These are phyloP conservation scores for Usnea hakonensis DNA, from an alignment of 495 filamentous ascomycete species.

Conservation along the genomic window DNA sequence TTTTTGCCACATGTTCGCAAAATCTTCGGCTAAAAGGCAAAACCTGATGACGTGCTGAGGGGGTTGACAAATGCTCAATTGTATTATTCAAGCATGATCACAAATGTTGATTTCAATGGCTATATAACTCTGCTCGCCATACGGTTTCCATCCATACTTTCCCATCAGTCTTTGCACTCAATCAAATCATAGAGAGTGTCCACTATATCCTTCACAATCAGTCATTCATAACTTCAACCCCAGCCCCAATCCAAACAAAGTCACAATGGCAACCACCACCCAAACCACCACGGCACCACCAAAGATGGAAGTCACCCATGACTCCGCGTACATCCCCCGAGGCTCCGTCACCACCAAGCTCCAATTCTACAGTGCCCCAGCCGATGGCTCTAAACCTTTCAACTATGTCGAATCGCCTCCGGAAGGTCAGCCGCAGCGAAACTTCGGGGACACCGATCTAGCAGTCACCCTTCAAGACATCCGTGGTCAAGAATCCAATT, in stretches of 20 bases:
- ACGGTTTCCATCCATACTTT: not conserved
- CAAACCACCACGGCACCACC: conserved; percentile 17
- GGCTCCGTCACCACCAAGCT: conserved; percentile 59
- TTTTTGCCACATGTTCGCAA: conserved; percentile 4
- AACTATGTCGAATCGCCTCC: conserved; percentile 64
- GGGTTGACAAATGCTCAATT: conserved; percentile 6
- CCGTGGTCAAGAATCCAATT: conserved; percentile 53
- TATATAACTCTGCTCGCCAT: conserved; percentile 6
- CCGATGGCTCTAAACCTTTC: conserved; percentile 56
- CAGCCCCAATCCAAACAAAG: not conserved
- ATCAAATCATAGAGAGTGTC: too few relatives aligned
- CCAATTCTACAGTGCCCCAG: conserved; percentile 60
- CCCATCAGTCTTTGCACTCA: not conserved
- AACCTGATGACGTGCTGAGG: conserved; percentile 16
- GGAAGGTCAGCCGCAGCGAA: conserved; percentile 50
- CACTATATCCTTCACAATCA: not conserved
- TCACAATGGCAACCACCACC: conserved; percentile 22
- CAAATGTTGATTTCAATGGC: not conserved
- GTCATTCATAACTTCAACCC: not conserved
- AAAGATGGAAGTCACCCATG: conserved; percentile 8
- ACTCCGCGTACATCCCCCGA: conserved; percentile 43
- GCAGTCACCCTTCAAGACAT: conserved; percentile 56
- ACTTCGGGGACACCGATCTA: conserved; percentile 43
- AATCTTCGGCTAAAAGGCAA: not conserved
- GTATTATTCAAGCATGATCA: conserved; percentile 6